phyloP scores from a whole-genome alignment of 2,329 filamentous ascomycete species.

The Diplodia scrobiculata region DNA sequence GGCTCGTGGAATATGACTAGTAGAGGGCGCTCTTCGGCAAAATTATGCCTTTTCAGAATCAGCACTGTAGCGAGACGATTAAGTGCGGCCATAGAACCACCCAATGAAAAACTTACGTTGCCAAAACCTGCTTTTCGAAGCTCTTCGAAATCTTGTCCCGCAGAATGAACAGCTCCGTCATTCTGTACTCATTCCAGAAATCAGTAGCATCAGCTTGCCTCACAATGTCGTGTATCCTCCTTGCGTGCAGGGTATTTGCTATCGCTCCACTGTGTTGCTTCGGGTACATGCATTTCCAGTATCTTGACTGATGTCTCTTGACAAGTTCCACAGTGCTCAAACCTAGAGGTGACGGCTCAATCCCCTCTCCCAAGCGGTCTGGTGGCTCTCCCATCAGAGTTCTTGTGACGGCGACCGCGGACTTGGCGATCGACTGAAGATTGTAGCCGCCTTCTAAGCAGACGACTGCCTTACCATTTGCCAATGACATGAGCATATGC shows the following conservation, averaged over 20 bases:
- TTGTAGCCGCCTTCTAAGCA: slow-evolving; percentile 97
- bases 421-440: slow-evolving; percentile 85
- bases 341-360: slow-evolving; percentile 46
- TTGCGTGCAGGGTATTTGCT: slow-evolving; percentile 47
- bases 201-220: slow-evolving; percentile 73
- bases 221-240: slow-evolving; percentile 77
- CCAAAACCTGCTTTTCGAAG: slow-evolving; percentile 83
- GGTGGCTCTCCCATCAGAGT: slow-evolving; percentile 97
- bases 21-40: slow-evolving; percentile 67
- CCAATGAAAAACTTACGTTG: slow-evolving; percentile 58
- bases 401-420: slow-evolving; percentile 84
- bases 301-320: slow-evolving; percentile 62
- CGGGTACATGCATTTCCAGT: slow-evolving; percentile 87
- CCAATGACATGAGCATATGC: slow-evolving; percentile 96
- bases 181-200: slow-evolving; percentile 70
- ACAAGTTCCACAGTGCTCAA: slow-evolving; percentile 59
- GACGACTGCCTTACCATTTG: slow-evolving; percentile 83
- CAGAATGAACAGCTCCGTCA: slow-evolving; percentile 80
- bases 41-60: slow-evolving; percentile 56
- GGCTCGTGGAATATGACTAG: slow-evolving; percentile 90
- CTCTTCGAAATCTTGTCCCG: slow-evolving; percentile 70
- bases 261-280: slow-evolving; percentile 50
- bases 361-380: slow-evolving; percentile 51
- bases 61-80: slow-evolving; percentile 4
- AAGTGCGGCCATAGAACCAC: neutral